Conservation (phyloP, 768 basidiomycete genomes). For the Tylopilus vinaceipallidus region DNA sequence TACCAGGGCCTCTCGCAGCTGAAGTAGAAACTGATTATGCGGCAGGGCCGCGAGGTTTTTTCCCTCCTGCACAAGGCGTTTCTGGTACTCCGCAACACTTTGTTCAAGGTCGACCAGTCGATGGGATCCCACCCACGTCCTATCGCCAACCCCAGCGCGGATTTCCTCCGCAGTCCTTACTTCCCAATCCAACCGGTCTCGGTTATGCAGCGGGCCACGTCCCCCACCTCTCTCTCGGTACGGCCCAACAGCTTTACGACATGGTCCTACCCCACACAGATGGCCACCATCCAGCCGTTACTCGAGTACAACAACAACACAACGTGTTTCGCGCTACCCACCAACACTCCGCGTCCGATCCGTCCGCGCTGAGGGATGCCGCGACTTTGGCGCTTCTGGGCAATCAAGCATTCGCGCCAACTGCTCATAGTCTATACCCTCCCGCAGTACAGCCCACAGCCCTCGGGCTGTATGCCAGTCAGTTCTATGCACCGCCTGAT, state of each 20-base stretch:
- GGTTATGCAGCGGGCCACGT: constrained; percentile 54
- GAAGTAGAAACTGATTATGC: constrained; percentile 51
- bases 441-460: constrained; percentile 39
- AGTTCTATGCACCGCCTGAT: constrained; percentile 66
- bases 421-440: constrained; percentile 56
- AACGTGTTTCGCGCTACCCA: constrained; percentile 70
- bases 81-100: constrained; percentile 44
- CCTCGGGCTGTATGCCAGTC: constrained; percentile 66
- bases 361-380: constrained; percentile 71
- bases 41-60: constrained; percentile 56
- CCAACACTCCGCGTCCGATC: constrained; percentile 83
- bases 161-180: constrained; percentile 53
- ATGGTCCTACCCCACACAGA: constrained; percentile 62
- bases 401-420: constrained; percentile 48
- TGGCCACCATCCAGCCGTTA: constrained; percentile 60
- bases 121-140: constrained; percentile 42
- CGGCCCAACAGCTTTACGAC: constrained; percentile 75
- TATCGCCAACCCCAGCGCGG: constrained; percentile 66
- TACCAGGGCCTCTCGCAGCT: constrained; percentile 29
- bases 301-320: constrained; percentile 78
- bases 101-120: constrained; percentile 51
- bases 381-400: constrained; percentile 63
- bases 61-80: constrained; percentile 40
- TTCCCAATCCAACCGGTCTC: constrained; percentile 53
- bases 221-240: constrained; percentile 69